These are phyloP conservation scores for Rhododendron ferrugineum DNA, from an alignment of 148 eudicot species.

Conservation along the genomic window DNA sequence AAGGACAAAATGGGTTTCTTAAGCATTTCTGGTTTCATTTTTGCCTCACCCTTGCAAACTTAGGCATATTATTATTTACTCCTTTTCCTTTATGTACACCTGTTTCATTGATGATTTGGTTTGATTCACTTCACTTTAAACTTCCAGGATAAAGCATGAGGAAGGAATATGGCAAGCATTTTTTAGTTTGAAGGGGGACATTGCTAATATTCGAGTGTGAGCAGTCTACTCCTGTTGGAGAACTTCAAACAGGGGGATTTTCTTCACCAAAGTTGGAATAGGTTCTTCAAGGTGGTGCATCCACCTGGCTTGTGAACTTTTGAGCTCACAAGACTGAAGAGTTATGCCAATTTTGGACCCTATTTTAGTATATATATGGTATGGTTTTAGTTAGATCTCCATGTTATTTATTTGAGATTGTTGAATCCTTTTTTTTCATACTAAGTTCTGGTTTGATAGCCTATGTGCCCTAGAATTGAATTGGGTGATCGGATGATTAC, in stretches of 20 bases:
- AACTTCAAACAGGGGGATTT: neutral
- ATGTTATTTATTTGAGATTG: too few species aligned
- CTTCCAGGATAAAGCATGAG: slow-evolving; percentile 77
- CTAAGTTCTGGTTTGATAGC: too few species aligned
- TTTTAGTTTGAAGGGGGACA: neutral
- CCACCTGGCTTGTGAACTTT: neutral
- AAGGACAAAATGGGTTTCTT: too few species aligned
- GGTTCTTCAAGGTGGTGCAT: neutral
- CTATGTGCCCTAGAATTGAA: too few species aligned
- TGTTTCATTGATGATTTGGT: neutral
- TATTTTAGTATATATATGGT: too few species aligned
- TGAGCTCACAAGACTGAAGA: too few species aligned
- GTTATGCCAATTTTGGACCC: too few species aligned
- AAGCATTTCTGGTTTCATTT: too few species aligned
- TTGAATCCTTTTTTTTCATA: too few species aligned
- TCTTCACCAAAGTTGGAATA: neutral
- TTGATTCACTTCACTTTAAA: slow-evolving; percentile 3
- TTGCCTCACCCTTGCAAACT: too few species aligned
- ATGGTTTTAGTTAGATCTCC: too few species aligned
- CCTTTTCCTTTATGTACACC: neutral
- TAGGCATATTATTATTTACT: neutral
- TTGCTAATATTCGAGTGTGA: neutral
- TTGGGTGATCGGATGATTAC: too few species aligned
- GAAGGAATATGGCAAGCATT: slow-evolving; percentile 78
- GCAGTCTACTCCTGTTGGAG: neutral